Percentiles rank a stretch among this genome's conserved stretches.
phyloP scores from a whole-genome alignment of 1,284 basidiomycete genomes.

The Heterobasidion irregulare region DNA sequence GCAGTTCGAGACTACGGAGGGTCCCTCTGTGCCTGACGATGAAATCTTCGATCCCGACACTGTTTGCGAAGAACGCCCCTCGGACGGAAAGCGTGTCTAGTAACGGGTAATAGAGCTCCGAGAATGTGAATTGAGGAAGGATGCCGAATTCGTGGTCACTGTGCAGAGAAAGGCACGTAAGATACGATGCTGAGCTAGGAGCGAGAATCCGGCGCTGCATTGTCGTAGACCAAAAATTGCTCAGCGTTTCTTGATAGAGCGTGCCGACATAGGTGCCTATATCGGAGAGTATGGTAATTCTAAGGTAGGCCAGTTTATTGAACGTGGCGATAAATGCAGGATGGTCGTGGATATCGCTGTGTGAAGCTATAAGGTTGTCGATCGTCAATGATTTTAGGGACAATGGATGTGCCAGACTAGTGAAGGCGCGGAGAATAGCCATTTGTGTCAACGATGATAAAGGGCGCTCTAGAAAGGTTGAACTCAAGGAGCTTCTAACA shows the following conservation, averaged over 20 bases:
- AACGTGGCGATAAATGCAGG: constrained; percentile 8
- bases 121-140: constrained; percentile 10
- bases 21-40: constrained; percentile 10
- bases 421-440: background rate
- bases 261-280: constrained; percentile 5
- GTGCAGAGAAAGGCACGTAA: constrained; percentile 13
- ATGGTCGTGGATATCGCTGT: background rate
- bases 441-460: background rate
- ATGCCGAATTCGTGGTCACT: constrained; percentile 15
- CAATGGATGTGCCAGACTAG: background rate
- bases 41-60: constrained; percentile 13
- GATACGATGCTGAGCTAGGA: constrained; percentile 7
- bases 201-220: constrained; percentile 12
- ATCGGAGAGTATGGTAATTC: constrained; percentile 7
- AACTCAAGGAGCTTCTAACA: background rate
- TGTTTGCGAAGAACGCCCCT: constrained; percentile 11
- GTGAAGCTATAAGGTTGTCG: background rate
- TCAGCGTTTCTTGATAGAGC: constrained; percentile 12
- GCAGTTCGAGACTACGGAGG: background rate
- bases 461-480: background rate
- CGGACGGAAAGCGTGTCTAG: constrained; percentile 11
- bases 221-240: constrained; percentile 13
- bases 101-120: constrained; percentile 12
- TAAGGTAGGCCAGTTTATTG: constrained; percentile 8
- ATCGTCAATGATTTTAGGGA: background rate